These are phyloP conservation scores for Microstegium vimineum DNA, from an alignment of 176 grass and related monocot genomes.

Conservation along the genomic window DNA sequence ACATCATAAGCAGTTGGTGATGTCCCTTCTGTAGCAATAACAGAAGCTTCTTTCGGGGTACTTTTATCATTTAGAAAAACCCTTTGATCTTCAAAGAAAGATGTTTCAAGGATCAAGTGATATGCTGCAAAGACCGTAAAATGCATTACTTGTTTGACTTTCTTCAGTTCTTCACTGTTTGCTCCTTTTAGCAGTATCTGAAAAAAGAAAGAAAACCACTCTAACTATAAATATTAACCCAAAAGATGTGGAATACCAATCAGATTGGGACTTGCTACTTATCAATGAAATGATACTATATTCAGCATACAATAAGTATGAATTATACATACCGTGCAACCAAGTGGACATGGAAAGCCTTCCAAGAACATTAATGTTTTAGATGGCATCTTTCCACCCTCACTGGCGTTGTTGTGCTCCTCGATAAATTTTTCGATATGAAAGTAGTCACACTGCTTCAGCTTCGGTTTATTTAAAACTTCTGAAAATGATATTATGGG, in stretches of 20 bases:
- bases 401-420: slow-evolving; percentile 53
- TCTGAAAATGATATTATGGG: slow-evolving; percentile 72
- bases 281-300: background rate
- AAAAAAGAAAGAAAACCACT: slow-evolving; percentile 34
- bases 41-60: slow-evolving; percentile 28
- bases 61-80: slow-evolving; percentile 53
- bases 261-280: background rate
- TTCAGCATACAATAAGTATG: background rate
- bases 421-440: slow-evolving; percentile 72
- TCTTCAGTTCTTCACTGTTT: slow-evolving; percentile 71
- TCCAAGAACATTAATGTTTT: slow-evolving; percentile 92
- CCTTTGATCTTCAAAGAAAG: slow-evolving; percentile 85
- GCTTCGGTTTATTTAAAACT: slow-evolving; percentile 52
- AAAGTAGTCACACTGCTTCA: slow-evolving; percentile 76
- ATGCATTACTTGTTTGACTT: slow-evolving; percentile 77
- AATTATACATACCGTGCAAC: slow-evolving; percentile 65
- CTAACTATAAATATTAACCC: slow-evolving; percentile 5
- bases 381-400: slow-evolving; percentile 58
- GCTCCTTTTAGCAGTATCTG: slow-evolving; percentile 84
- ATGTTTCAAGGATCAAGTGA: slow-evolving; percentile 84
- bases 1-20: slow-evolving; percentile 16
- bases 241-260: slow-evolving; percentile 14
- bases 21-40: slow-evolving; percentile 18
- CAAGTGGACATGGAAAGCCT: slow-evolving; percentile 71
- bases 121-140: slow-evolving; percentile 85